phyloP scores from a whole-genome alignment of 495 filamentous ascomycete species.

The Hyphodiscus hymeniophilus region DNA sequence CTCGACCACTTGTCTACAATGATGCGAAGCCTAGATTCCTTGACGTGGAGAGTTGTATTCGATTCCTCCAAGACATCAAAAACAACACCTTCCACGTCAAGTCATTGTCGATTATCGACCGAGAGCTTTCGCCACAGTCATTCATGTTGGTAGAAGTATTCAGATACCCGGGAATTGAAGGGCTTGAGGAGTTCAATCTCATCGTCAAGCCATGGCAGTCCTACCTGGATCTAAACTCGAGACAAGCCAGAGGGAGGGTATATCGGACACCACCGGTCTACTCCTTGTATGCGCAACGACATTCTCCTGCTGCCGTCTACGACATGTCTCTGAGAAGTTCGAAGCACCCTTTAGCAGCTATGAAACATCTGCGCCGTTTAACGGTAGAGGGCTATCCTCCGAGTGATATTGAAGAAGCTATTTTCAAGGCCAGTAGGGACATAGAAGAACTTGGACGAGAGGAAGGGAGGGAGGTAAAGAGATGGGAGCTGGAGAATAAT shows the following conservation, averaged over 20 bases:
- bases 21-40: slow-evolving; percentile 1
- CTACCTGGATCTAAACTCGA: no score
- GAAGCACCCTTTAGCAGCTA: slow-evolving; percentile 1
- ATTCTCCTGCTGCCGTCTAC: no score
- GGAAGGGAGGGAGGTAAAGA: background rate
- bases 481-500: background rate
- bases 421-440: slow-evolving; percentile 1
- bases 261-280: no score
- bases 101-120: no score
- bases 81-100: background rate
- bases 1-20: slow-evolving; percentile 2
- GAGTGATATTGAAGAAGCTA: slow-evolving; percentile 3
- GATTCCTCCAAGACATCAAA: background rate
- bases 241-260: no score
- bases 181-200: no score
- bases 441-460: background rate
- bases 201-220: no score
- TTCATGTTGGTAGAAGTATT: background rate
- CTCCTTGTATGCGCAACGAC: no score
- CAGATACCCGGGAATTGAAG: background rate
- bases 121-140: background rate
- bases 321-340: background rate
- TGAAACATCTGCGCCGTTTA: slow-evolving; percentile 1
- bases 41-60: background rate
- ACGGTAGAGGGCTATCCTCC: background rate